Percentiles rank a stretch among this genome's conserved stretches.
These are phyloP conservation scores for Angophora floribunda DNA, from an alignment of 345 rosid genomes.

Conservation along the genomic window DNA sequence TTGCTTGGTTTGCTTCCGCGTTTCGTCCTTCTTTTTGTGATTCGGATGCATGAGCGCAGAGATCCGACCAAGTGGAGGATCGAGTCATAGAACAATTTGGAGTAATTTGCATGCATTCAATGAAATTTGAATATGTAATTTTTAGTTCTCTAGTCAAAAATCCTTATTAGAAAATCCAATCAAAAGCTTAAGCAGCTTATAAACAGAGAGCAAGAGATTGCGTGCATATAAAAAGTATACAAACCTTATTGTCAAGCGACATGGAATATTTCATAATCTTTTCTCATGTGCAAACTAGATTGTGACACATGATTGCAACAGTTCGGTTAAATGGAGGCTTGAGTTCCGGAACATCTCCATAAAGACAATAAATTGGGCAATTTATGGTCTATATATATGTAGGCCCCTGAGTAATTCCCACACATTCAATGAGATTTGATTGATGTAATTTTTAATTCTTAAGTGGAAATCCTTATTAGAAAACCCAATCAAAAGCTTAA, in stretches of 20 bases:
- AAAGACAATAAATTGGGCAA: no score
- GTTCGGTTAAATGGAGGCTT: no score
- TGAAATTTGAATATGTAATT: not conserved
- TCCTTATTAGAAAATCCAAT: rapidly evolving
- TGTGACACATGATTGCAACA: no score
- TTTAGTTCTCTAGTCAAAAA: not conserved
- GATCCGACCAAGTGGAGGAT: not conserved
- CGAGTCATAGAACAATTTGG: not conserved
- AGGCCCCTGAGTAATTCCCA: no score
- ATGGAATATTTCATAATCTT: not conserved
- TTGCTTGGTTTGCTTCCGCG: not conserved
- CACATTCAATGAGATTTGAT: no score
- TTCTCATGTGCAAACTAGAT: rapidly evolving
- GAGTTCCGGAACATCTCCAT: no score
- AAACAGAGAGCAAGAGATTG: not conserved
- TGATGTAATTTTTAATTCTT: no score
- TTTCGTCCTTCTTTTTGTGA: not conserved
- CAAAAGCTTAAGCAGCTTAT: not conserved
- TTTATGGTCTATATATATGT: no score
- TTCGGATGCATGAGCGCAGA: not conserved
- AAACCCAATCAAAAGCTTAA: no score
- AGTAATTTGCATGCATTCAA: not conserved
- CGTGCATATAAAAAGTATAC: rapidly evolving
- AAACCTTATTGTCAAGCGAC: not conserved
- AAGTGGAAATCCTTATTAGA: no score